phyloP scores from a whole-genome alignment of 306 rosid species.

The Macrotyloma uniflorum region DNA sequence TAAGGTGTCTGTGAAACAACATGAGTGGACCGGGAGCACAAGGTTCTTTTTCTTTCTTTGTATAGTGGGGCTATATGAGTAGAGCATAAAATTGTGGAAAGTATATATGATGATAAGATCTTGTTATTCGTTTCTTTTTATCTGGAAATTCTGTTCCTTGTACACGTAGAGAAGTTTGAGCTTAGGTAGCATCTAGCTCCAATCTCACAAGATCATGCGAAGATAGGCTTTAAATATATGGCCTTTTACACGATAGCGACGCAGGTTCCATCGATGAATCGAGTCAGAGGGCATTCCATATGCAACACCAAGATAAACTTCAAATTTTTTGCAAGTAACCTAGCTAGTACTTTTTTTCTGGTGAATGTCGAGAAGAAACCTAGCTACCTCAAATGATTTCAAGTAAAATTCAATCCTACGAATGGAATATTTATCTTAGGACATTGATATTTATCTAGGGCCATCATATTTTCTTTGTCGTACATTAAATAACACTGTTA shows the following conservation, averaged over 20 bases:
- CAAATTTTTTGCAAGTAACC: not conserved
- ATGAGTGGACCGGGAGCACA: slow-evolving; percentile 16
- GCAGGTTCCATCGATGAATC: not conserved
- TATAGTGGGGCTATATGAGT: not conserved
- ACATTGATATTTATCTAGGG: no score
- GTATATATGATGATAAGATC: slow-evolving; percentile 41
- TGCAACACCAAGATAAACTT: not conserved
- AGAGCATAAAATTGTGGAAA: slow-evolving; percentile 36
- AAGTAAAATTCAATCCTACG: not conserved
- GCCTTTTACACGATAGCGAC: not conserved
- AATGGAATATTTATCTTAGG: not conserved
- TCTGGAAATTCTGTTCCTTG: slow-evolving; percentile 23
- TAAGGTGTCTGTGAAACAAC: not conserved
- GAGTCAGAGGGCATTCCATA: no score
- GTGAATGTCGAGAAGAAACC: not conserved
- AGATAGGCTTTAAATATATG: not conserved
- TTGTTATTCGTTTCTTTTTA: slow-evolving; percentile 28
- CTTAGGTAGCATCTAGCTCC: not conserved
- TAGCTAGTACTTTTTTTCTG: not conserved
- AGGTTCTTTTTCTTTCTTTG: slow-evolving; percentile 22
- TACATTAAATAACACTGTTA: no score
- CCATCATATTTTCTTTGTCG: no score
- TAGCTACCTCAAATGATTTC: not conserved
- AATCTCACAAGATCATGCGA: slow-evolving; percentile 1
- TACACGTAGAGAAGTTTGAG: not conserved